Conservation (phyloP, 2,329 filamentous ascomycete species). For the Botrytis fabae region DNA sequence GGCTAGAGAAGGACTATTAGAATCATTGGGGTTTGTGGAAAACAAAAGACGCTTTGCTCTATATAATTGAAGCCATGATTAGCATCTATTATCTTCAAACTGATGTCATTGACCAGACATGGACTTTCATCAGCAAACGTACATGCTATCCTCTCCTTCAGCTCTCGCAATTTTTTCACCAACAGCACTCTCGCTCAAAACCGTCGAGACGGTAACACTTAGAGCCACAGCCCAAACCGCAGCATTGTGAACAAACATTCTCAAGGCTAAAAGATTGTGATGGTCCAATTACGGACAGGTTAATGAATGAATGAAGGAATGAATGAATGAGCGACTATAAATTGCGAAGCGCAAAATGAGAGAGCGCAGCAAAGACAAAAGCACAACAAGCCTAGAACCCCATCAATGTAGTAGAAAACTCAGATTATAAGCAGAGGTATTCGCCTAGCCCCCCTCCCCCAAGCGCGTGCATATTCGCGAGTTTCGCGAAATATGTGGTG, state of each 20-base stretch:
- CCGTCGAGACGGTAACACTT: slow-evolving; percentile 1
- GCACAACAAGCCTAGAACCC: background rate
- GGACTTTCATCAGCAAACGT: background rate
- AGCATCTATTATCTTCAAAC: background rate
- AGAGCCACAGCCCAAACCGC: slow-evolving; percentile 7
- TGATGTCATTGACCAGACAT: background rate
- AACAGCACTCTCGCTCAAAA: slow-evolving; percentile 3
- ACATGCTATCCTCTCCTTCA: background rate
- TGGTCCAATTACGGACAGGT: background rate
- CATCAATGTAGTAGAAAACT: background rate
- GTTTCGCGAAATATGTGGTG: slow-evolving; percentile 9
- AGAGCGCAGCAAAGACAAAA: background rate
- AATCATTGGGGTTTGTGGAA: background rate
- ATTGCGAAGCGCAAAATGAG: slow-evolving; percentile 3
- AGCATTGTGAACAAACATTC: background rate
- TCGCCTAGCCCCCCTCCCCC: background rate
- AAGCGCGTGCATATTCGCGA: slow-evolving; percentile 6
- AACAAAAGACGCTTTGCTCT: background rate
- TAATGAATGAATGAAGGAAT: background rate
- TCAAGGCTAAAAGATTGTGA: slow-evolving; percentile 10
- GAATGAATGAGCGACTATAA: background rate
- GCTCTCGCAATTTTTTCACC: slow-evolving; percentile 5
- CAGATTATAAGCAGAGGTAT: background rate
- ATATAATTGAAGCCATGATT: background rate
- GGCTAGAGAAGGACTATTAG: background rate